These are phyloP conservation scores for Euphorbia tirucalli DNA, from an alignment of 345 rosid genomes.

Conservation along the genomic window DNA sequence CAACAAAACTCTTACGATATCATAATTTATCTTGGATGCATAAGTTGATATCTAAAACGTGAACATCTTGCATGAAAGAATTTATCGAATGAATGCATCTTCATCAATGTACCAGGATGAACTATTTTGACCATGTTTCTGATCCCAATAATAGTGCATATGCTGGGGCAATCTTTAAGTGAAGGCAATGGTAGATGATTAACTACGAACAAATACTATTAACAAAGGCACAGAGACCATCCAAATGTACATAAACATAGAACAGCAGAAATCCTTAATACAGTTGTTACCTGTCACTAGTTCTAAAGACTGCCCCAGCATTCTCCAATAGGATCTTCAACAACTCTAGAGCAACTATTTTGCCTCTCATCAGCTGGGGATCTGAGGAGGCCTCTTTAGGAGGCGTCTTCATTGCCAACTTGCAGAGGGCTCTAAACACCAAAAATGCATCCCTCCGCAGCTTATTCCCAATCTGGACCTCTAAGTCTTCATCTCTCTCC, in stretches of 20 bases:
- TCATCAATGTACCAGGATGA: background rate
- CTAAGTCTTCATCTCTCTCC: constrained; percentile 90
- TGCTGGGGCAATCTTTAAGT: too few species aligned
- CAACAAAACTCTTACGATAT: background rate
- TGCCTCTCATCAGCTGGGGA: constrained; percentile 94
- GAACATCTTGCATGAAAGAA: background rate
- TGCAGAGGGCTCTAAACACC: constrained; percentile 99
- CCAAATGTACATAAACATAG: background rate
- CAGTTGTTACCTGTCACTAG: constrained; percentile 86
- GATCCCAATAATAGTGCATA: background rate
- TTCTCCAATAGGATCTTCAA: constrained; percentile 96
- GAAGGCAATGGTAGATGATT: too few species aligned
- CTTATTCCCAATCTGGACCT: constrained; percentile 98
- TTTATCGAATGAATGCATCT: background rate
- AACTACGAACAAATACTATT: background rate
- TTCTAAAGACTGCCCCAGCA: constrained; percentile 97
- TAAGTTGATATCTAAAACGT: background rate
- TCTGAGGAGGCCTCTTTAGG: constrained; percentile 88
- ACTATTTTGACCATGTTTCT: background rate
- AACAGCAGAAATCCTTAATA: background rate
- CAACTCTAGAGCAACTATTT: constrained; percentile 94
- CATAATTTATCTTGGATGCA: background rate
- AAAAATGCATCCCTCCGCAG: constrained; percentile 96
- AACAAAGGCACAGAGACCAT: background rate
- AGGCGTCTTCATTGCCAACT: constrained; percentile 97